Conservation (phyloP, 2,329 filamentous ascomycete species). For the Nannizziopsis arthrosporioides region DNA sequence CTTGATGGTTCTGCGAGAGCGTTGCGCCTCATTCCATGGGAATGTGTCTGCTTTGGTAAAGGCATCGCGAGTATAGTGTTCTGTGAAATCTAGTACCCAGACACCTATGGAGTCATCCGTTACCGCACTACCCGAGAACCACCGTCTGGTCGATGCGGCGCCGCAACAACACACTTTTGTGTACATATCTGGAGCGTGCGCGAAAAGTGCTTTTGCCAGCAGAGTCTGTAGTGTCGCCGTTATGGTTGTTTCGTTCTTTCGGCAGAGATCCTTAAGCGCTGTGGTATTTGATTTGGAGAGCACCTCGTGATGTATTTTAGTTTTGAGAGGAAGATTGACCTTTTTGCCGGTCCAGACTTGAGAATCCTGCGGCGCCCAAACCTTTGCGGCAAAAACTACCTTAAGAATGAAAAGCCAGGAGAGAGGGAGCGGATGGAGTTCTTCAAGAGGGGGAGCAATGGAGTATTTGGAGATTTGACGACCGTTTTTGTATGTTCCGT, state of each 20-base stretch:
- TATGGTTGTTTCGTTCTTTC: slow-evolving; percentile 30
- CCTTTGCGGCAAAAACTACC: slow-evolving; percentile 24
- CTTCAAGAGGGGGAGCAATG: slow-evolving; percentile 35
- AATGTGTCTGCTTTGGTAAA: slow-evolving; percentile 17
- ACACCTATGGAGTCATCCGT: slow-evolving; percentile 30
- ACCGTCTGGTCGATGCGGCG: slow-evolving; percentile 31
- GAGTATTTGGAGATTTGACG: slow-evolving; percentile 19
- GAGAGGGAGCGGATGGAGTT: slow-evolving; percentile 30
- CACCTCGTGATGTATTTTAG: slow-evolving; percentile 23
- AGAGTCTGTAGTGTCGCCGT: slow-evolving; percentile 32
- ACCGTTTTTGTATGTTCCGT: not conserved
- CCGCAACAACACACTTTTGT: slow-evolving; percentile 25
- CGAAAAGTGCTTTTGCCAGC: slow-evolving; percentile 30
- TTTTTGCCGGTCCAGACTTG: slow-evolving; percentile 29
- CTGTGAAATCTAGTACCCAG: slow-evolving; percentile 27
- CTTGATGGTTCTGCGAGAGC: slow-evolving; percentile 24
- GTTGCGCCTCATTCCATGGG: slow-evolving; percentile 26
- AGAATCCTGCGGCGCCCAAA: slow-evolving; percentile 22
- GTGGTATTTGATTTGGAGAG: slow-evolving; percentile 24
- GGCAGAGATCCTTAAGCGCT: slow-evolving; percentile 25
- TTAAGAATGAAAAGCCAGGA: slow-evolving; percentile 27
- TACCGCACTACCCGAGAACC: slow-evolving; percentile 24
- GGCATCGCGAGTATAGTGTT: slow-evolving; percentile 20
- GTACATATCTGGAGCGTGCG: slow-evolving; percentile 21
- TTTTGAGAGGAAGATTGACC: slow-evolving; percentile 19